A percentile compares a stretch with the other conserved stretches of the same genome.
phyloP scores from a whole-genome alignment of 768 basidiomycete species.

The Rhodotorula paludigena region DNA sequence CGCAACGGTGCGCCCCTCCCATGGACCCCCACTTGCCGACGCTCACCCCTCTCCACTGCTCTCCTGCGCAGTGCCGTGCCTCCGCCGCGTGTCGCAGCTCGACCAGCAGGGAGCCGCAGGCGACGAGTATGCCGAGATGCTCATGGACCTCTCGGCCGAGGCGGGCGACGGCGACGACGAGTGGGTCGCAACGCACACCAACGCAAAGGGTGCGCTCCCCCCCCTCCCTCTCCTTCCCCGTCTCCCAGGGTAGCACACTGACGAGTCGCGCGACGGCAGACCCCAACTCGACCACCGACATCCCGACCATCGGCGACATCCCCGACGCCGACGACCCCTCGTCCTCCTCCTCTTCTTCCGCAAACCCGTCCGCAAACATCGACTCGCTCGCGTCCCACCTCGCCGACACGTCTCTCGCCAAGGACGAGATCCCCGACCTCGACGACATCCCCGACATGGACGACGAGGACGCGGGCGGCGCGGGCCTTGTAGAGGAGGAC shows the following conservation, averaged over 20 bases:
- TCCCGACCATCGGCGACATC: conserved; percentile 70
- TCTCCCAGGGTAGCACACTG: too few species aligned
- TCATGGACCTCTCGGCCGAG: conserved; percentile 65
- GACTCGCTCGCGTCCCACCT: conserved; percentile 29
- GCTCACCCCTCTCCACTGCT: too few species aligned
- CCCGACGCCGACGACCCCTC: conserved; percentile 66
- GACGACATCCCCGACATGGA: conserved; percentile 99
- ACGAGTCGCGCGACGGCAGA: not conserved
- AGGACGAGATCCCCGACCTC: conserved; percentile 61
- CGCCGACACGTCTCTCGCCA: conserved; percentile 43
- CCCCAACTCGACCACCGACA: conserved; percentile 5
- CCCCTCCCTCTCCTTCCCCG: not conserved
- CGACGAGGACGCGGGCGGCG: conserved; percentile 51
- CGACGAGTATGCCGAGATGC: conserved; percentile 90
- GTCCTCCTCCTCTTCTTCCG: not conserved
- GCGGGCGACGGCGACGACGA: conserved; percentile 65
- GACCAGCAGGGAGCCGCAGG: conserved; percentile 55
- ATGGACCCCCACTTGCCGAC: not conserved
- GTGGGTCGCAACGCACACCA: conserved; percentile 98
- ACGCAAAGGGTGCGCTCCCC: conserved; percentile 51
- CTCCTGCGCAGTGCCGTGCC: conserved; percentile 67
- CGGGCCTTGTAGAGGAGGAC: conserved; percentile 67
- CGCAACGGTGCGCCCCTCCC: conserved; percentile 57
- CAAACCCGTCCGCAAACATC: too few species aligned
- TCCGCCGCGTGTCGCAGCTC: conserved; percentile 82